These are phyloP conservation scores for Cryptomeria japonica DNA, from an alignment of 75 land plant genomes.

Conservation along the genomic window DNA sequence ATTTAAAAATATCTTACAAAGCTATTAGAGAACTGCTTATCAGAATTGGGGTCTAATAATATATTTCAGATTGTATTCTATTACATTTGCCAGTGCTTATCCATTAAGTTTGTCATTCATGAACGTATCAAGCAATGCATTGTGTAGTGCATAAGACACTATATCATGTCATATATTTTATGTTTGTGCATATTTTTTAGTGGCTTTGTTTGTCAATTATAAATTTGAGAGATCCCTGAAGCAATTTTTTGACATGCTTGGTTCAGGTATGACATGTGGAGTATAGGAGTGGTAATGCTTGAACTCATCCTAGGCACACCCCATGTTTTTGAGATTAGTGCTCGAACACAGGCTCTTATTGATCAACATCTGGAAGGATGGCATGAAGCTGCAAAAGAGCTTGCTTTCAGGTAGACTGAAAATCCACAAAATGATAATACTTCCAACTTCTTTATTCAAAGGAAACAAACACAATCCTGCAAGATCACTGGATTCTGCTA, in stretches of 20 bases:
- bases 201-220: not conserved
- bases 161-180: not conserved
- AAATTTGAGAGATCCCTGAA: slow-evolving; percentile 8
- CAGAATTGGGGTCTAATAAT: not conserved
- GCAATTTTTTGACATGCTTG: slow-evolving; percentile 12
- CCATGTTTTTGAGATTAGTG: slow-evolving; percentile 83
- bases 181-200: not conserved
- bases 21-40: not conserved
- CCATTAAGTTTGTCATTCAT: not conserved
- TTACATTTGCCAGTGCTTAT: not conserved
- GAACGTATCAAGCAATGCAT: not conserved
- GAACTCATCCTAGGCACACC: slow-evolving; percentile 94
- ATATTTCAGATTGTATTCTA: not conserved
- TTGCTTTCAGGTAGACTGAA: slow-evolving; percentile 72
- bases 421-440: not conserved
- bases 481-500: not conserved
- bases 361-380: slow-evolving; percentile 80
- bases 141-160: not conserved
- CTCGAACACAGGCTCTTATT: slow-evolving; percentile 64
- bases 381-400: slow-evolving; percentile 71
- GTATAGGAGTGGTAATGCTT: slow-evolving; percentile 92
- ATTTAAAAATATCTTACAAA: not conserved
- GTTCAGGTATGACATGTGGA: slow-evolving; percentile 95
- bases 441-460: not conserved
- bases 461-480: not conserved